Conservation (phyloP, 2,329 filamentous ascomycete species). For the Trichoderma guizhouense region DNA sequence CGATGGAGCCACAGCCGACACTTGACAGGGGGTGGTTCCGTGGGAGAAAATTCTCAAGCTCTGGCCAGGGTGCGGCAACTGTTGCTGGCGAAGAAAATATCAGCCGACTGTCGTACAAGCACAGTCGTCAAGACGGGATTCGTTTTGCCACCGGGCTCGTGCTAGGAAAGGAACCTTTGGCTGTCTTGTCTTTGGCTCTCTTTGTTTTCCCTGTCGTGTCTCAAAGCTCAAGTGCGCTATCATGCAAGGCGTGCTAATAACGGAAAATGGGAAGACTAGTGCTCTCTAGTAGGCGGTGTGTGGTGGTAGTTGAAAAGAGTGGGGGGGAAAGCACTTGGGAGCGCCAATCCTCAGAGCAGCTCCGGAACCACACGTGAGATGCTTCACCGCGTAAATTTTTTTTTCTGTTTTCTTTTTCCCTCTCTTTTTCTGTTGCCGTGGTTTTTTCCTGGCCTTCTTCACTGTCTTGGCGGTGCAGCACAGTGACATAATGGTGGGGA, state of each 20-base stretch:
- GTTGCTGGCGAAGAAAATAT: slow-evolving; percentile 4
- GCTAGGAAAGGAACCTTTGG: neutral
- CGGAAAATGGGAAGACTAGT: slow-evolving; percentile 10
- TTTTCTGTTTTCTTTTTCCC: neutral
- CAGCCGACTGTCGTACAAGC: neutral
- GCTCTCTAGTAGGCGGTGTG: slow-evolving; percentile 11
- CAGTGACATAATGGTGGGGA: slow-evolving; percentile 16
- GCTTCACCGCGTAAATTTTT: slow-evolving; percentile 15
- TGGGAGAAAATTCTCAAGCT: slow-evolving; percentile 15
- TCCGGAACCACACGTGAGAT: slow-evolving; percentile 12
- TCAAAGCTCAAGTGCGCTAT: slow-evolving; percentile 6
- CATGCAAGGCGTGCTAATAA: slow-evolving; percentile 16
- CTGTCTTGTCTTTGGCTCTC: neutral
- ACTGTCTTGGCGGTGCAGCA: slow-evolving; percentile 11
- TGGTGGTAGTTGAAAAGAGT: slow-evolving; percentile 8
- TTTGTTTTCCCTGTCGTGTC: slow-evolving; percentile 9
- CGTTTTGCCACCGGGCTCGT: slow-evolving; percentile 9
- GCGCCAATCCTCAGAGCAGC: slow-evolving; percentile 7
- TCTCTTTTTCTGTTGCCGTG: neutral
- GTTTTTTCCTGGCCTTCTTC: neutral
- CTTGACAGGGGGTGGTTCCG: slow-evolving; percentile 12
- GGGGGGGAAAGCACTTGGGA: neutral
- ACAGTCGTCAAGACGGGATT: neutral
- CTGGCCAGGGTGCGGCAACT: neutral
- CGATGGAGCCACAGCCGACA: slow-evolving; percentile 17